Evolutionary conservation across 345 rosid species (phyloP).

Genomic region (Chamaenerion angustifolium): DNA sequence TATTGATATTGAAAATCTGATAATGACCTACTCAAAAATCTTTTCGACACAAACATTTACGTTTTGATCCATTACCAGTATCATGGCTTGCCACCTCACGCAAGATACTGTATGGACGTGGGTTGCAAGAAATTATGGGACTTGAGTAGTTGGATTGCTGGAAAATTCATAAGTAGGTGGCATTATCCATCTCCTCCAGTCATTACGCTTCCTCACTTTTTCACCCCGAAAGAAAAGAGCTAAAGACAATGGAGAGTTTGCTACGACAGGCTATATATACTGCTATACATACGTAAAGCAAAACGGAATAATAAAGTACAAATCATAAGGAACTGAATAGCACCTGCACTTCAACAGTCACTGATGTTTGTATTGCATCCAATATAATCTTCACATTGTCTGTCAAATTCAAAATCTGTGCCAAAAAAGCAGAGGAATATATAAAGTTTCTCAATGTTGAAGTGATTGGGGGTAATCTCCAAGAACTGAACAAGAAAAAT

Average conservation of each 20-base stretch:
- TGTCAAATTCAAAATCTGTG: no score
- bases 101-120: neutral
- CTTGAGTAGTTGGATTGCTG: slow-evolving; percentile 14
- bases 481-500: no score
- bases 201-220: slow-evolving; percentile 50
- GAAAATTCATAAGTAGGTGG: slow-evolving; percentile 23
- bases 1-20: slow-evolving; percentile 2
- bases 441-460: no score
- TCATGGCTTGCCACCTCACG: neutral
- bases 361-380: no score
- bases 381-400: no score
- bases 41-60: slow-evolving; percentile 1
- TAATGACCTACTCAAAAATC: slow-evolving; percentile 7
- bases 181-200: no score
- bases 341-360: no score
- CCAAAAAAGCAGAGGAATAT: no score
- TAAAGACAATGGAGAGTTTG: no score
- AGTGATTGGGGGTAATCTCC: no score
- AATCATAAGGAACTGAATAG: no score
- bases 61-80: neutral
- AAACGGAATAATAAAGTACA: neutral
- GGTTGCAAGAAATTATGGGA: slow-evolving; percentile 6
- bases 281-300: neutral
- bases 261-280: no score
- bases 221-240: slow-evolving; percentile 44